These are phyloP conservation scores for Furcasterigmium sp. DNA, from an alignment of 2,329 filamentous ascomycete genomes.

Conservation along the genomic window DNA sequence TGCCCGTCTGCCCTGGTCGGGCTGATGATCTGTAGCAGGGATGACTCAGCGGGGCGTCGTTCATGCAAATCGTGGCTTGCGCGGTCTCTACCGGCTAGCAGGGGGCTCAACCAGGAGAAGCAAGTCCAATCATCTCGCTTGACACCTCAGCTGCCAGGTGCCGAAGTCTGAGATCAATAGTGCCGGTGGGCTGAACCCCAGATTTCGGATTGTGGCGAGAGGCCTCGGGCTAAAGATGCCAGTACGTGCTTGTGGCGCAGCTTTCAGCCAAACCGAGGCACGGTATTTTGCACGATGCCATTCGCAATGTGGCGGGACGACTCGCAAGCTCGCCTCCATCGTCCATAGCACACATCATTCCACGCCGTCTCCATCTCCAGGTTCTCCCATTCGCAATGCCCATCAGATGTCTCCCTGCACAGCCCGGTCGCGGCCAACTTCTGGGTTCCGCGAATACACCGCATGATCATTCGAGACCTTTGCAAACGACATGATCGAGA, in stretches of 20 bases:
- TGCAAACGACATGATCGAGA: background rate
- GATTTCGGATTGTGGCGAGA: background rate
- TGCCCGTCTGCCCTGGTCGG: background rate
- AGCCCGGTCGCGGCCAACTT: background rate
- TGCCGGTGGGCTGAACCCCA: background rate
- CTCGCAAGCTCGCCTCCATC: background rate
- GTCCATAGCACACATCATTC: too few species aligned
- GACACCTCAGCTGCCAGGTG: background rate
- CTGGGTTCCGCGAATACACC: background rate
- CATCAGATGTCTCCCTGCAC: too few species aligned
- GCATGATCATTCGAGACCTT: background rate
- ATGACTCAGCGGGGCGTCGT: conserved; percentile 1
- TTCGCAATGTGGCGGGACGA: background rate
- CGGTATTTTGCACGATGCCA: too few species aligned
- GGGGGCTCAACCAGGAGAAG: background rate
- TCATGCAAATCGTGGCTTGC: conserved; percentile 2
- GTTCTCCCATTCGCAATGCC: too few species aligned
- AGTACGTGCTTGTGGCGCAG: background rate
- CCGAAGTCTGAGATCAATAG: background rate
- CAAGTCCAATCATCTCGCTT: background rate
- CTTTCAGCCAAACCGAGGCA: background rate
- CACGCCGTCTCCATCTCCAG: too few species aligned
- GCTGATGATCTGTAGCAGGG: conserved; percentile 3
- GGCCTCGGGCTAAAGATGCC: background rate
- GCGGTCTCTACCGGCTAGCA: background rate